Conservation (phyloP, 1,139 yeast species). For the Kodamaea sp. region DNA sequence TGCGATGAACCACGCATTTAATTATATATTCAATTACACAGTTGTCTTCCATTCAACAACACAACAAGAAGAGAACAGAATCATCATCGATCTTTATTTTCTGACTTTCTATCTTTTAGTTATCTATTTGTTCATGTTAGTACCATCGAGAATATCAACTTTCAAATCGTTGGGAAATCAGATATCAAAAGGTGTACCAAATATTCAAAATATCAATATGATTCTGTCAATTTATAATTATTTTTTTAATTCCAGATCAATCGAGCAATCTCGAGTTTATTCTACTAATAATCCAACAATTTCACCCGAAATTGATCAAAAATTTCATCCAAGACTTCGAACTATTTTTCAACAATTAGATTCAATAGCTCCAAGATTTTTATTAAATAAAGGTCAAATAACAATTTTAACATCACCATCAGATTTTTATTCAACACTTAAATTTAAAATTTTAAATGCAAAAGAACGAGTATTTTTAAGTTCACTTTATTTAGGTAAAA, state of each 20-base stretch:
- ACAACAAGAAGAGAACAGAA: too few relatives aligned
- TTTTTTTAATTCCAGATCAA: constrained; percentile 8
- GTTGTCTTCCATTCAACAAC: too few relatives aligned
- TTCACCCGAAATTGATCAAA: constrained; percentile 16
- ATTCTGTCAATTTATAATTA: constrained; percentile 16
- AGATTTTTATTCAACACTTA: constrained; percentile 64
- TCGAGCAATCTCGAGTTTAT: constrained; percentile 13
- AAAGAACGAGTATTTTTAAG: constrained; percentile 71
- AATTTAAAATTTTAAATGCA: constrained; percentile 50
- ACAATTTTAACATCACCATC: constrained; percentile 63
- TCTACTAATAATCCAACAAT: constrained; percentile 30
- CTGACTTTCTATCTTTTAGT: constrained; percentile 2
- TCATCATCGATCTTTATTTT: neutral
- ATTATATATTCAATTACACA: too few relatives aligned
- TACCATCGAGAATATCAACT: neutral
- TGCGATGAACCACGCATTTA: too few relatives aligned
- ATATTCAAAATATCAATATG: constrained; percentile 8
- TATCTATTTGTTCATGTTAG: constrained; percentile 4
- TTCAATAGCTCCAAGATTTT: constrained; percentile 68
- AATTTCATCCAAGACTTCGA: constrained; percentile 48
- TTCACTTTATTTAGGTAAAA: constrained; percentile 80
- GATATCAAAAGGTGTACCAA: neutral
- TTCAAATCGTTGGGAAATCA: neutral
- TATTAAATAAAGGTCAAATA: constrained; percentile 55
- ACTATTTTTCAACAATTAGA: constrained; percentile 56